Percentiles rank a stretch among this genome's conserved stretches.
Evolutionary conservation across 75 land plant genomes (phyloP).

Genomic region (Chamaecyparis obtusa): DNA sequence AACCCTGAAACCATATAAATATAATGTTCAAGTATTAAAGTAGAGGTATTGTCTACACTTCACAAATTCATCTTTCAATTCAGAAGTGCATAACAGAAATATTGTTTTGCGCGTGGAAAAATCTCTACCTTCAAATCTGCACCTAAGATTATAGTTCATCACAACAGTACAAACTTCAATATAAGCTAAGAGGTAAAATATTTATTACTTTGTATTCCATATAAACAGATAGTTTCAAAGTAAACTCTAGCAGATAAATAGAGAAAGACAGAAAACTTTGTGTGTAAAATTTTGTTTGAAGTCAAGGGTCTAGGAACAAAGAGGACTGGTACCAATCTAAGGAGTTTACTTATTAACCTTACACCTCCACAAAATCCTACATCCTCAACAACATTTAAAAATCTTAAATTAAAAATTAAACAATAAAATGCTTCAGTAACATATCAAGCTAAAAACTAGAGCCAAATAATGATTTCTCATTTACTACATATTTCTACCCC

Average conservation of each 20-base stretch:
- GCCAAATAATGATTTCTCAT: too few relatives aligned
- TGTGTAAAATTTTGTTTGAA: not conserved
- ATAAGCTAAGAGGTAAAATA: not conserved
- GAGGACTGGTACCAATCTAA: too few relatives aligned
- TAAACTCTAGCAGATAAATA: not conserved
- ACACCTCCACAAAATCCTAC: too few relatives aligned
- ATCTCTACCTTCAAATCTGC: not conserved
- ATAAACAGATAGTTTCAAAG: not conserved
- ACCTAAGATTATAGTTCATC: not conserved
- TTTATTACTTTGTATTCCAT: not conserved
- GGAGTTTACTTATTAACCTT: too few relatives aligned
- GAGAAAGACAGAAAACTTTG: not conserved
- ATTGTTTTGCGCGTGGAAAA: not conserved
- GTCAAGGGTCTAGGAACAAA: too few relatives aligned
- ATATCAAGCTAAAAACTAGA: too few relatives aligned
- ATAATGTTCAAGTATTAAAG: not conserved
- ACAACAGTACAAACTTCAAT: not conserved
- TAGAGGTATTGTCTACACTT: not conserved
- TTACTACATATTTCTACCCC: too few relatives aligned
- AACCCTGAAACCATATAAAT: not conserved
- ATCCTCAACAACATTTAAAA: too few relatives aligned
- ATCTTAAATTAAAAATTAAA: too few relatives aligned
- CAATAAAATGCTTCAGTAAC: too few relatives aligned
- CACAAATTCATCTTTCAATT: not conserved
- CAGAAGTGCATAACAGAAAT: not conserved